Evolutionary conservation across 2,329 filamentous ascomycete genomes (phyloP).

Genomic region (Colletotrichum eleusines): DNA sequence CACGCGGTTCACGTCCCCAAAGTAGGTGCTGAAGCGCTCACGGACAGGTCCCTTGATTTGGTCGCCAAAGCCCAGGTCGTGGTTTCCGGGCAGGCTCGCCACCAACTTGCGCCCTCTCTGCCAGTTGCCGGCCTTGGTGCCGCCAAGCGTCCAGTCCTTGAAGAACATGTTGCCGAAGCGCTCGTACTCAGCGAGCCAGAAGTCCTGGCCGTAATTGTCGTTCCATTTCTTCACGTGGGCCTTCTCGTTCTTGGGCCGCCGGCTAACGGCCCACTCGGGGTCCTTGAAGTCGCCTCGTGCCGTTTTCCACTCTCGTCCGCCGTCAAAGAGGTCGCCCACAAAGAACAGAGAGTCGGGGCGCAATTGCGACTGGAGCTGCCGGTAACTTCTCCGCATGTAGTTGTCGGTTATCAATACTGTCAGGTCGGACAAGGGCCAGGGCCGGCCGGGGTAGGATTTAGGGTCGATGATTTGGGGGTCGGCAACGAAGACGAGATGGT

Average conservation of each 20-base stretch:
- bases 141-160: constrained; percentile 71
- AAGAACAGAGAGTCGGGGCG: constrained; percentile 92
- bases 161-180: constrained; percentile 91
- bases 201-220: constrained; percentile 81
- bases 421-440: constrained; percentile 67
- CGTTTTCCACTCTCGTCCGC: constrained; percentile 94
- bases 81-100: constrained; percentile 90
- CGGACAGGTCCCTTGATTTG: constrained; percentile 85
- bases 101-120: constrained; percentile 82
- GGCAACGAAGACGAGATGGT: constrained; percentile 86
- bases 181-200: constrained; percentile 88
- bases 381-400: constrained; percentile 87
- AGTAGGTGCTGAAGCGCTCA: constrained; percentile 86
- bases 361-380: constrained; percentile 78
- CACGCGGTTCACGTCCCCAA: constrained; percentile 91
- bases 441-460: constrained; percentile 90
- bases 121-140: constrained; percentile 65
- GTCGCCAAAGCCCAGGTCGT: constrained; percentile 91
- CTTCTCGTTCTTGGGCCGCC: constrained; percentile 65
- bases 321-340: constrained; percentile 94
- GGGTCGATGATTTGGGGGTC: constrained; percentile 94
- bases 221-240: constrained; percentile 74
- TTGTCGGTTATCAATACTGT: constrained; percentile 81
- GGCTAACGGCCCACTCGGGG: constrained; percentile 67
- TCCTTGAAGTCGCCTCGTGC: constrained; percentile 69